Conservation (phyloP, 2,329 filamentous ascomycete genomes). For the Claviceps spartinae region DNA sequence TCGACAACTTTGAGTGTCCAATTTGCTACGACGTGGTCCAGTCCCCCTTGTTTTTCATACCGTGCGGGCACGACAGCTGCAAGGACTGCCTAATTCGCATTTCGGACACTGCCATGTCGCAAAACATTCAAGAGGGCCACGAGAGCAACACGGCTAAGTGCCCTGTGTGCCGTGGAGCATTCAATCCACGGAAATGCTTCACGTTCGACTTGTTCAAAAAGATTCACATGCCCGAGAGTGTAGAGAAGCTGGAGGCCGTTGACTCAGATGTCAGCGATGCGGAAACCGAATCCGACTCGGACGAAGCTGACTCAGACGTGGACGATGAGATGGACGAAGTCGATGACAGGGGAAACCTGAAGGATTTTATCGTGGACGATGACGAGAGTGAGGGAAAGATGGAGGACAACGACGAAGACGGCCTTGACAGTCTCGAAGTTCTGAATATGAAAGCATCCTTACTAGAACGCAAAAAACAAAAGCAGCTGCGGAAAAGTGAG, state of each 20-base stretch:
- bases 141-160: constrained; percentile 50
- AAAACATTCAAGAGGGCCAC: constrained; percentile 43
- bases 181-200: constrained; percentile 58
- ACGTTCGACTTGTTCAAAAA: constrained; percentile 62
- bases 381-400: constrained; percentile 19
- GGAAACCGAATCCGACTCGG: constrained; percentile 18
- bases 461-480: background rate
- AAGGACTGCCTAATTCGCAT: constrained; percentile 61
- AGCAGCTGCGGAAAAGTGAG: background rate
- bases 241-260: constrained; percentile 25
- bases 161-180: constrained; percentile 57
- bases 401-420: constrained; percentile 8
- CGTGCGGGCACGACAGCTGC: constrained; percentile 74
- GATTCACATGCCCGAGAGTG: constrained; percentile 48
- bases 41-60: constrained; percentile 66
- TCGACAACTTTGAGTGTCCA: constrained; percentile 60
- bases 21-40: constrained; percentile 66
- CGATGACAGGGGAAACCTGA: constrained; percentile 21
- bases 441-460: constrained; percentile 9
- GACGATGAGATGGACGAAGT: constrained; percentile 20
- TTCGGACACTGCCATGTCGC: constrained; percentile 42
- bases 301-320: constrained; percentile 5
- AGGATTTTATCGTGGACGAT: constrained; percentile 17
- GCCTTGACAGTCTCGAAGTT: constrained; percentile 7
- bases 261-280: constrained; percentile 20